Percentiles rank a stretch among this genome's conserved stretches.
phyloP scores from a whole-genome alignment of 179 eudicot genomes.

The Vitellaria paradoxa region DNA sequence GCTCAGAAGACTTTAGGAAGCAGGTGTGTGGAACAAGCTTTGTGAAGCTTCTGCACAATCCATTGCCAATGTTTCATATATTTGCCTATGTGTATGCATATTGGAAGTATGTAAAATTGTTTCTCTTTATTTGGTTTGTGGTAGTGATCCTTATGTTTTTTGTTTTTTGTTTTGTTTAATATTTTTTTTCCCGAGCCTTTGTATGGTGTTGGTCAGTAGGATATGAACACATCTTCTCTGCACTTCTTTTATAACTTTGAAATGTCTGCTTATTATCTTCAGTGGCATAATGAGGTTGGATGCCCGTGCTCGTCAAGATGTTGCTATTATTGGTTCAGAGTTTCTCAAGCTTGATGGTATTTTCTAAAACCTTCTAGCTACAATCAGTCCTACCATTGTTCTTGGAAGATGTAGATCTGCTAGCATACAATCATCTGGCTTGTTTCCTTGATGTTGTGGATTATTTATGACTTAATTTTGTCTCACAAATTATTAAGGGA shows the following conservation, averaged over 20 bases:
- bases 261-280: conserved; percentile 15
- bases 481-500: neutral
- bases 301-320: conserved; percentile 93
- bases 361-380: conserved; percentile 7
- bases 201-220: too few relatives aligned
- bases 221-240: too few relatives aligned
- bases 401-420: conserved; percentile 7
- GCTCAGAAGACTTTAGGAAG: neutral
- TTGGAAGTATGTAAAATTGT: neutral
- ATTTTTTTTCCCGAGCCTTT: too few relatives aligned
- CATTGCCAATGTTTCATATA: neutral
- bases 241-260: neutral
- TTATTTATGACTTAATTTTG: neutral
- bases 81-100: neutral
- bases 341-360: conserved; percentile 92
- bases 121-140: too few relatives aligned
- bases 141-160: too few relatives aligned
- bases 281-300: conserved; percentile 82
- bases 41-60: neutral
- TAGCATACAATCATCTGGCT: neutral
- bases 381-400: neutral
- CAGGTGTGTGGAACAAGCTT: neutral
- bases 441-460: neutral
- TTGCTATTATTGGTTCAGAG: conserved; percentile 80
- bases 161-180: too few relatives aligned